A percentile compares a stretch with the other conserved stretches of the same genome.
Evolutionary conservation across 202 grass and related monocot species (phyloP).

Genomic region (Panicum hallii): DNA sequence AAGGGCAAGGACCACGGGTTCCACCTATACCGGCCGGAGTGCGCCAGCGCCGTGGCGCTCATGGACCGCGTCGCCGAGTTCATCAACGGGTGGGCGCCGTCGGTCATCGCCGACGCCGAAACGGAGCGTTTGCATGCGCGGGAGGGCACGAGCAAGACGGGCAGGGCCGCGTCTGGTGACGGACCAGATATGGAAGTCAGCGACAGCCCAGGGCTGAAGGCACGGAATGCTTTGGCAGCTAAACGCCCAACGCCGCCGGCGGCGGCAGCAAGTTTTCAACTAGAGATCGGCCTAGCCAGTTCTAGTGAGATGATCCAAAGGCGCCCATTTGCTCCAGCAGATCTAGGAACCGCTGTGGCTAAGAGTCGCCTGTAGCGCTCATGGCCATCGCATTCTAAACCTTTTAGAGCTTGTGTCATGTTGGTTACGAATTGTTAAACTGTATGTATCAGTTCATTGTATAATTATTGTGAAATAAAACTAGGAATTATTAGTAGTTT

Average conservation of each 20-base stretch:
- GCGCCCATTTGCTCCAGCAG: background rate
- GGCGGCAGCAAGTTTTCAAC: too few species aligned
- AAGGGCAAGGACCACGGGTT: slow-evolving; percentile 17
- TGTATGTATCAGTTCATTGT: background rate
- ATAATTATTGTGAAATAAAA: background rate
- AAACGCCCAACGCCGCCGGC: background rate
- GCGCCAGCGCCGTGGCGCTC: background rate
- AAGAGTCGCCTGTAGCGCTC: background rate
- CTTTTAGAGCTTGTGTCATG: background rate
- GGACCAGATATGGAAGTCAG: background rate
- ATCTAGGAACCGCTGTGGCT: background rate
- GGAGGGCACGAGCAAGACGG: too few species aligned
- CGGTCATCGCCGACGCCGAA: background rate
- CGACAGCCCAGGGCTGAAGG: background rate
- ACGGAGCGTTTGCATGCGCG: background rate
- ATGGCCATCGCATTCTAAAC: background rate
- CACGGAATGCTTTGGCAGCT: background rate
- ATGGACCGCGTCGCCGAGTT: slow-evolving; percentile 30
- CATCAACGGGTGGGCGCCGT: background rate
- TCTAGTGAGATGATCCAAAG: background rate
- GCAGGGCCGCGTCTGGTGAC: background rate
- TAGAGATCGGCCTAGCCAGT: background rate
- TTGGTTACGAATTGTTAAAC: background rate
- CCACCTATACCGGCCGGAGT: slow-evolving; percentile 6
- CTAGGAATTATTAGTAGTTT: too few species aligned